These are phyloP conservation scores for Pseudonectria buxi DNA, from an alignment of 2,329 filamentous ascomycete genomes.

Conservation along the genomic window DNA sequence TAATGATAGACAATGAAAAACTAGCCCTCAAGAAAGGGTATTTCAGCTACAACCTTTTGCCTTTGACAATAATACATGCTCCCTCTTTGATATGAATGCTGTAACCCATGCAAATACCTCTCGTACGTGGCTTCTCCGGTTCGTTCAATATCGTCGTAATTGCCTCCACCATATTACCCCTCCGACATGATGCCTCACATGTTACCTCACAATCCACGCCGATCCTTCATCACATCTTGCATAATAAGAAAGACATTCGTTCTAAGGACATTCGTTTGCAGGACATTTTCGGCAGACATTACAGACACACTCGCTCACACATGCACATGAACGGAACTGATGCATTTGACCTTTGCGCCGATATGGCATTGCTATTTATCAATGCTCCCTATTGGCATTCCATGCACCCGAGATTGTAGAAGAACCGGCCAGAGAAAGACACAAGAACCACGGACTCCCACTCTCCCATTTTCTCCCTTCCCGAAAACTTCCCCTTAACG, in stretches of 20 bases:
- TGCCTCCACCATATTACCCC: too few species aligned
- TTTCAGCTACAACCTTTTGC: constrained; percentile 1
- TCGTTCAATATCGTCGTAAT: too few species aligned
- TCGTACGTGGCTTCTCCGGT: too few species aligned
- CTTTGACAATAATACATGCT: constrained; percentile 1
- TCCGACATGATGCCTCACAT: too few species aligned
- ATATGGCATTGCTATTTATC: constrained; percentile 34
- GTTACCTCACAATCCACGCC: too few species aligned
- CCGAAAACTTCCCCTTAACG: constrained; percentile 46
- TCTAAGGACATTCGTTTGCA: too few species aligned
- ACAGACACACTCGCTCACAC: not conserved
- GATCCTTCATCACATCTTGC: too few species aligned
- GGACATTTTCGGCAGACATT: not conserved
- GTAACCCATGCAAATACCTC: too few species aligned
- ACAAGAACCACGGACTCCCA: constrained; percentile 37
- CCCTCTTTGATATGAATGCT: too few species aligned
- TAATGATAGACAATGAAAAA: constrained; percentile 5
- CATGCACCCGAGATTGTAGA: constrained; percentile 37
- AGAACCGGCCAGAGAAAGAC: constrained; percentile 37
- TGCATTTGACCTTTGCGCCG: constrained; percentile 28
- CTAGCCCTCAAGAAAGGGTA: not conserved
- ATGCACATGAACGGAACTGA: not conserved
- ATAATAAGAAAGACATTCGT: too few species aligned
- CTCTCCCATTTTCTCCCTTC: constrained; percentile 22
- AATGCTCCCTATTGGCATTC: constrained; percentile 36